Conservation (phyloP, 257 asterid genomes). For the Solanum neorickii region DNA sequence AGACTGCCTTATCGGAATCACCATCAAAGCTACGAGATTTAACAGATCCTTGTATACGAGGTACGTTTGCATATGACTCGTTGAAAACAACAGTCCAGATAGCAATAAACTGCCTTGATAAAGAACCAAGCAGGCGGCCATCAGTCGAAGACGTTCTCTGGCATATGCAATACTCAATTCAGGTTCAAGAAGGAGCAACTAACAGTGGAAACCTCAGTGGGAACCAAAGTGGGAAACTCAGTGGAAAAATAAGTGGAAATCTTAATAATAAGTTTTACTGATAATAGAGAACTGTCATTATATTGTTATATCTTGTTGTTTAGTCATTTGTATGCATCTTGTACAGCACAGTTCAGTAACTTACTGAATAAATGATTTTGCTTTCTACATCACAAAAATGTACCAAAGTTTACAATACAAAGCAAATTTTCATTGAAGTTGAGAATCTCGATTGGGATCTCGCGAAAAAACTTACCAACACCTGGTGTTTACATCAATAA, state of each 20-base stretch:
- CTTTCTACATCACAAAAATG: not conserved
- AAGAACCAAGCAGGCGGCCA: constrained; percentile 56
- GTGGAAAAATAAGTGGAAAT: constrained; percentile 28
- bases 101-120: constrained; percentile 54
- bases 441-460: not conserved
- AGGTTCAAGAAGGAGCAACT: constrained; percentile 99
- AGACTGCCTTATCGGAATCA: constrained; percentile 74
- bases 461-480: not conserved
- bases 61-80: constrained; percentile 81
- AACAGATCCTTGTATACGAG: constrained; percentile 74
- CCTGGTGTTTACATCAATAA: not conserved
- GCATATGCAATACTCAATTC: constrained; percentile 97
- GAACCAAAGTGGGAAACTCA: constrained; percentile 35
- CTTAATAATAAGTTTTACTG: constrained; percentile 34
- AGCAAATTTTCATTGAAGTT: not conserved
- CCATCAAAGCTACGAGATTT: constrained; percentile 56
- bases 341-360: not conserved
- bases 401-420: not conserved
- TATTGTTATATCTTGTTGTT: not conserved
- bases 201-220: constrained; percentile 61
- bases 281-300: not conserved
- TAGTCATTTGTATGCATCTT: not conserved
- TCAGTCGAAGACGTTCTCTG: constrained; percentile 93
- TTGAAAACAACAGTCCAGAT: constrained; percentile 73
- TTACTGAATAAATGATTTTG: not conserved